Evolutionary conservation across 2,329 filamentous ascomycete genomes (phyloP), one percentile per base, ranked within the genome.

Genomic region (Bimuria novae-zelandiae): DNA sequence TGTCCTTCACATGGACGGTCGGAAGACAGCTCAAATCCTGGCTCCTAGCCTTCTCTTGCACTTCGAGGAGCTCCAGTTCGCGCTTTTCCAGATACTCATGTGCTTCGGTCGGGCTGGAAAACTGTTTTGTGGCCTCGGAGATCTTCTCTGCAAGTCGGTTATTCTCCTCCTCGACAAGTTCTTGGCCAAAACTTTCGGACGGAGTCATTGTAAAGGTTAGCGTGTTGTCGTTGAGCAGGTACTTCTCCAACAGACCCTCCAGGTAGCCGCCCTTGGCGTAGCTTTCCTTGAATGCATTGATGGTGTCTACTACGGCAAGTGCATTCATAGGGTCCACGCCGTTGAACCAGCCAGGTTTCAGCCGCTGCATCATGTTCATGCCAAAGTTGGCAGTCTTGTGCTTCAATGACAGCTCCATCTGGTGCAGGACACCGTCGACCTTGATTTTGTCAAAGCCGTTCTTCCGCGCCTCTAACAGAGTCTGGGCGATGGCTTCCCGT

Each of bases 371-470:
- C 48, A 97, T 84, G 16, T 88, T 87, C 81, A 97, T 90, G 12
- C 94, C 94, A 69, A 99, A 99, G 66, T 89, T 92, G 49, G 94
- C 90, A 0, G 92, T 97, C 80, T 97, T 97, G 77, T 99, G 92
- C 76, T 97, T 97, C 43, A 97, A 77, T 0, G 87, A 83, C n/a
- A 99, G 82, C 71, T 99, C 94, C 3, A 97, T 77, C 73, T 97
- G 93, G 72, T 99, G 94, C 49, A 99, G 81, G 58, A 95, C 89
- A 2, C 94, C 94, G 58, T 96, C 90, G 54, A 99, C 90, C 75
- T 99, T 99, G 63, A 87, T 85, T 65, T 87, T 82, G 54, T 94
- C 92, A 63, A 99, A 96, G 0, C 94, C 93, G 54, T 87, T 89
- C 22, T 86, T 77, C 16, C 86, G 82, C 6, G 85, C 84, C 40